phyloP scores from a whole-genome alignment of 345 rosid genomes.

The Arabidopsis arenosa region DNA sequence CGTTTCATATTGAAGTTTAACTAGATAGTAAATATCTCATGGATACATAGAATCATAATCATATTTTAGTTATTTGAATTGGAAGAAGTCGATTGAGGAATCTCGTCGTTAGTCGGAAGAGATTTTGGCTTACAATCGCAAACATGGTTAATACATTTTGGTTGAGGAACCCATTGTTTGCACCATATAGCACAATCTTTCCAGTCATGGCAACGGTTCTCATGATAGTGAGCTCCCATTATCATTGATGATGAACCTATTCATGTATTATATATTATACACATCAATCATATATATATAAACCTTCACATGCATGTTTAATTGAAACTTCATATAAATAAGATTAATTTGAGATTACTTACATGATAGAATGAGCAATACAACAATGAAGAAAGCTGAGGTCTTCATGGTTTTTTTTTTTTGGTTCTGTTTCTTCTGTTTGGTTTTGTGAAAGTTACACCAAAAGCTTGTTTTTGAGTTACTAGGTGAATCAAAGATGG shows the following conservation, averaged over 20 bases:
- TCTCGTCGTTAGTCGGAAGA: neutral
- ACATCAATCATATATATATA: neutral
- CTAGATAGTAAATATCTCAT: neutral
- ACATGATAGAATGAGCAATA: constrained; percentile 37
- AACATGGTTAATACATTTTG: constrained; percentile 34
- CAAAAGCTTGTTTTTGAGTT: neutral
- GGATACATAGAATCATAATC: constrained; percentile 1
- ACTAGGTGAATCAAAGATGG: neutral
- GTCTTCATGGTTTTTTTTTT: constrained; percentile 23
- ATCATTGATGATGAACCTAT: constrained; percentile 28
- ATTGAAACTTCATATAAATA: neutral
- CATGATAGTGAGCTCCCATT: constrained; percentile 22
- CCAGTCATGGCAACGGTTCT: constrained; percentile 30
- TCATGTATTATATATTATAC: neutral
- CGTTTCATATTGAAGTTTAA: constrained; percentile 8
- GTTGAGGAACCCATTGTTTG: constrained; percentile 32
- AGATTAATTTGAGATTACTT: neutral
- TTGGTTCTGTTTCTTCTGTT: neutral
- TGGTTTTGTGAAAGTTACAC: constrained; percentile 11
- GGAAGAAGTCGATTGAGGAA: neutral
- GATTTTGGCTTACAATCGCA: constrained; percentile 33
- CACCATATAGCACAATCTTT: constrained; percentile 24
- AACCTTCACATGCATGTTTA: neutral
- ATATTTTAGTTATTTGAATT: neutral
- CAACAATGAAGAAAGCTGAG: constrained; percentile 26